Evolutionary conservation across 345 rosid species (phyloP).

Genomic region (Erucastrum elatum): DNA sequence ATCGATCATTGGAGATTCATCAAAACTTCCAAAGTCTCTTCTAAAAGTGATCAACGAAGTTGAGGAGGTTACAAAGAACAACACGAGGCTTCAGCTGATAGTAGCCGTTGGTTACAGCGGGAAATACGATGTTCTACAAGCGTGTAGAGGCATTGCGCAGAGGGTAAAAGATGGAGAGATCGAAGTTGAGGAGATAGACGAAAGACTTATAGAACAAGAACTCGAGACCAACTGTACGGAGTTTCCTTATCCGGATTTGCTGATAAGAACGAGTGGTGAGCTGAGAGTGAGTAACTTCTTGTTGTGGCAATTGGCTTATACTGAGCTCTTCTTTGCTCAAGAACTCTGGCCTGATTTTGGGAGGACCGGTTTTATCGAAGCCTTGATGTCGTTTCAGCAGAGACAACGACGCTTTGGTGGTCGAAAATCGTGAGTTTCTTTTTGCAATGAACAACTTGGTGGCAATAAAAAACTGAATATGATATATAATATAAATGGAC

Average conservation of each 20-base stretch:
- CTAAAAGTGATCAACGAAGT: conserved; percentile 39
- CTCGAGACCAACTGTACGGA: conserved; percentile 62
- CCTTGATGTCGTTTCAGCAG: conserved; percentile 65
- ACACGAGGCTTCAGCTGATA: conserved; percentile 58
- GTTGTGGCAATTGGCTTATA: conserved; percentile 80
- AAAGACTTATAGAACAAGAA: conserved; percentile 61
- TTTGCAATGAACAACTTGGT: background rate
- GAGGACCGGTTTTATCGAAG: conserved; percentile 52
- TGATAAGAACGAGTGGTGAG: conserved; percentile 81
- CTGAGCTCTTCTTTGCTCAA: conserved; percentile 67
- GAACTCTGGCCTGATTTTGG: conserved; percentile 86
- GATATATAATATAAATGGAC: conserved; percentile 18
- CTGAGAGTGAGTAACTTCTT: conserved; percentile 79
- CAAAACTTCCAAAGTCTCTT: conserved; percentile 55
- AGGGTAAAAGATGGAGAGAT: conserved; percentile 54
- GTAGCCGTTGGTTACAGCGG: conserved; percentile 83
- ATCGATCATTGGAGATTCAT: conserved; percentile 65
- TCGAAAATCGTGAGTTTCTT: conserved; percentile 37
- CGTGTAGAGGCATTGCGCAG: conserved; percentile 61
- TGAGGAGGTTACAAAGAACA: conserved; percentile 52
- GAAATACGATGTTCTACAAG: conserved; percentile 65
- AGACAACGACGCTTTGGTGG: conserved; percentile 72
- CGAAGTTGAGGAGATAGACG: conserved; percentile 52
- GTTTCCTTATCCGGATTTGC: conserved; percentile 65
- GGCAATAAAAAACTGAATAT: conserved; percentile 15